phyloP scores from a whole-genome alignment of 805 yeast genomes.

The Groenewaldozyma salmanticensis region DNA sequence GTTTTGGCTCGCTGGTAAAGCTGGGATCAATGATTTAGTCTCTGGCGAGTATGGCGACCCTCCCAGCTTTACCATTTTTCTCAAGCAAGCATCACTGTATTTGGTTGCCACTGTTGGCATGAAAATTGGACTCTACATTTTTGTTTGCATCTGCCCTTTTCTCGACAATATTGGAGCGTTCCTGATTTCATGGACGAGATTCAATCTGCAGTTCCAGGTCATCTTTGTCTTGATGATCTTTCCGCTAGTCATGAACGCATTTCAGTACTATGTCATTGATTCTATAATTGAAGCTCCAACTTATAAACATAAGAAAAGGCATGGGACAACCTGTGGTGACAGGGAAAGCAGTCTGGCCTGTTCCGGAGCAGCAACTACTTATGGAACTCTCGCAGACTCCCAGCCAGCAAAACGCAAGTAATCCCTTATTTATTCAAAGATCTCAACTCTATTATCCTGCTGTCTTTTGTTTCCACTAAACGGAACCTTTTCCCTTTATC shows the following conservation, averaged over 20 bases:
- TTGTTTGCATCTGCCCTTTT: constrained; percentile 53
- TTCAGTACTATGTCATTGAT: constrained; percentile 49
- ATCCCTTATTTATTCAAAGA: too few relatives aligned
- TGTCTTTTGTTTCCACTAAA: too few relatives aligned
- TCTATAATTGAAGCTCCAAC: constrained; percentile 42
- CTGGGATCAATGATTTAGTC: constrained; percentile 32
- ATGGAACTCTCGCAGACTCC: too few relatives aligned
- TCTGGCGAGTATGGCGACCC: constrained; percentile 62
- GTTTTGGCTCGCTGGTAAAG: constrained; percentile 36
- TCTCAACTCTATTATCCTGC: too few relatives aligned
- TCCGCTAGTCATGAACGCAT: constrained; percentile 34
- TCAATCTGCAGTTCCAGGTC: constrained; percentile 73
- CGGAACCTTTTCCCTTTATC: too few relatives aligned
- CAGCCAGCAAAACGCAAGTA: too few relatives aligned
- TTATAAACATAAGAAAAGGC: too few relatives aligned
- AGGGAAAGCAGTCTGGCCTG: too few relatives aligned
- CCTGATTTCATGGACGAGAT: constrained; percentile 74
- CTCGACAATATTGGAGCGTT: constrained; percentile 64
- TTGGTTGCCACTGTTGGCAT: constrained; percentile 51
- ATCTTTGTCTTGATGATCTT: constrained; percentile 68
- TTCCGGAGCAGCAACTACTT: too few relatives aligned
- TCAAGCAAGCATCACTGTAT: constrained; percentile 65
- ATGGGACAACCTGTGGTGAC: not conserved
- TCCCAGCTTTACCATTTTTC: constrained; percentile 51
- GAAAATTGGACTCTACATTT: constrained; percentile 49